Evolutionary conservation across 352 stramenopile genomes (phyloP).

Genomic region (Globisporangium perplexum): DNA sequence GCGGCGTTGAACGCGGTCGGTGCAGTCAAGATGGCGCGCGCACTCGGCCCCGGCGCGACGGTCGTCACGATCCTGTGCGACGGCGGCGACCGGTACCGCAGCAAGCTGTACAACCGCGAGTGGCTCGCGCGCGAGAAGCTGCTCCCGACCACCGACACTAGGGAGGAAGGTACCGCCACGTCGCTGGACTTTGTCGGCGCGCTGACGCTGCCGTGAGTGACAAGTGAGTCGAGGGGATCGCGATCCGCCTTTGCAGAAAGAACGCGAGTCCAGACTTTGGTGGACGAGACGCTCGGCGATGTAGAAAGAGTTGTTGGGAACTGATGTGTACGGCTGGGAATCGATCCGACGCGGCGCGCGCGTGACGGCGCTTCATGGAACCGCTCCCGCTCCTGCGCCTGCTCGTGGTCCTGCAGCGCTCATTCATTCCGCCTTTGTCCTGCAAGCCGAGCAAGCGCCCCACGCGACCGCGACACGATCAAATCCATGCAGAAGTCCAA

Average conservation of each 20-base stretch:
- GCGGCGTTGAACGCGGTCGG: conserved; percentile 74
- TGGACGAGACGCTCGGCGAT: too few relatives aligned
- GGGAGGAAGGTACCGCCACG: neutral
- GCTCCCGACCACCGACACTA: conserved; percentile 14
- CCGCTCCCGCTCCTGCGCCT: too few relatives aligned
- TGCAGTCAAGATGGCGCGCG: conserved; percentile 73
- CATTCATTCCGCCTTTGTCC: too few relatives aligned
- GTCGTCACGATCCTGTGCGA: conserved; percentile 84
- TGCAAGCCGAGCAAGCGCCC: neutral
- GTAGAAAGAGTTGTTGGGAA: too few relatives aligned
- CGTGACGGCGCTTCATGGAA: too few relatives aligned
- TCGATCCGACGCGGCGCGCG: too few relatives aligned
- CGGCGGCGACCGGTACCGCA: conserved; percentile 70
- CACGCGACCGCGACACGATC: neutral
- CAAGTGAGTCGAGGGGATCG: too few relatives aligned
- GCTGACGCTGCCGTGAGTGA: conserved; percentile 12
- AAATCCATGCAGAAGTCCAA: neutral
- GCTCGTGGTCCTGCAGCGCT: too few relatives aligned
- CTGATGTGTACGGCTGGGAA: too few relatives aligned
- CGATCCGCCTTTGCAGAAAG: too few relatives aligned
- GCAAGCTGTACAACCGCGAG: conserved; percentile 75
- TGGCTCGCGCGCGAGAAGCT: conserved; percentile 66
- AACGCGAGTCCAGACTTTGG: too few relatives aligned
- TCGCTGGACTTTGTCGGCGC: conserved; percentile 34
- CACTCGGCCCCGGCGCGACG: conserved; percentile 57